phyloP scores from a whole-genome alignment of 2,329 filamentous ascomycete species.

The Alternaria rosae region DNA sequence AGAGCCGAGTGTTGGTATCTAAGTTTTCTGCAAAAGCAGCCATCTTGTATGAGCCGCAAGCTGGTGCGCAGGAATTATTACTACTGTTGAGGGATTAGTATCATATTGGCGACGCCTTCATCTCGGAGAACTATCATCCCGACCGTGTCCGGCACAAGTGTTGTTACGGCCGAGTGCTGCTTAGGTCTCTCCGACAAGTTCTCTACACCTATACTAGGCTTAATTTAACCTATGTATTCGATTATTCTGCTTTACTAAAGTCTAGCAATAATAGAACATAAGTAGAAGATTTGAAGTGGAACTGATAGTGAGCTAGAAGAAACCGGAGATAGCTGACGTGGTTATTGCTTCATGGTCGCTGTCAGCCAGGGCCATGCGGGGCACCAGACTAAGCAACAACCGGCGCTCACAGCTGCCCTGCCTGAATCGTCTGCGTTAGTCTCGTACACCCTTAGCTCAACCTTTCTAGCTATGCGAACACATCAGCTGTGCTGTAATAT shows the following conservation, averaged over 20 bases:
- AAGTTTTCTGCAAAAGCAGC: neutral
- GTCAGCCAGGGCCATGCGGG: neutral
- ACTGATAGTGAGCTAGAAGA: neutral
- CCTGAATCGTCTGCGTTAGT: neutral
- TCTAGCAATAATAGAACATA: neutral
- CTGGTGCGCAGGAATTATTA: neutral
- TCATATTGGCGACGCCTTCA: fast-evolving
- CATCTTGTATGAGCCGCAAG: neutral
- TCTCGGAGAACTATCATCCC: neutral
- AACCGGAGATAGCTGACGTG: neutral
- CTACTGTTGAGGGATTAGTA: neutral
- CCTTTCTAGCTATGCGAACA: neutral
- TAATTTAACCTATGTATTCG: neutral
- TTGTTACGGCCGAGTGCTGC: neutral
- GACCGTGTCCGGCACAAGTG: neutral
- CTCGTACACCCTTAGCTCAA: neutral
- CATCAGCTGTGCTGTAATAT: neutral
- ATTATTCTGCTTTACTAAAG: neutral
- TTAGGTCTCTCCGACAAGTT: neutral
- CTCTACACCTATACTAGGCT: neutral
- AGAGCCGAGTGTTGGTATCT: neutral
- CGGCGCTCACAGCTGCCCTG: neutral
- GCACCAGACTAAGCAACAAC: neutral
- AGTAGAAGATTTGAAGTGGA: neutral
- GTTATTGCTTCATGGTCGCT: neutral